Evolutionary conservation across 306 rosid species (phyloP).

Genomic region (Begonia loranthoides): DNA sequence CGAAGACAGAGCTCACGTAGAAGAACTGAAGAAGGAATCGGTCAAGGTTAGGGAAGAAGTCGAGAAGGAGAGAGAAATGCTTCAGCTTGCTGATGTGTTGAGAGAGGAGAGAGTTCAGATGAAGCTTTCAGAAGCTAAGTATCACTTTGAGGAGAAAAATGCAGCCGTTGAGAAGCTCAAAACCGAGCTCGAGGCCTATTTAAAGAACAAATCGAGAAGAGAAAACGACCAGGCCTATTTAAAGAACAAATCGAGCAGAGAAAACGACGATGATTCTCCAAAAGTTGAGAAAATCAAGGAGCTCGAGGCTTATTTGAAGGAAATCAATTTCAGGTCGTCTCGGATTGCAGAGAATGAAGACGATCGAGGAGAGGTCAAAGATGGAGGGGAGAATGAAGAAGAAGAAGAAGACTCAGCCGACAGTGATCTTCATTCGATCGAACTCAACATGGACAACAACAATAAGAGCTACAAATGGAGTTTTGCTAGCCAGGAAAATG

Average conservation of each 20-base stretch:
- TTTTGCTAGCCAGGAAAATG: constrained; percentile 27
- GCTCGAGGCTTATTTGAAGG: constrained; percentile 55
- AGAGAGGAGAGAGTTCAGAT: constrained; percentile 94
- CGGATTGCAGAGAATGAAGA: constrained; percentile 12
- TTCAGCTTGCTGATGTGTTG: constrained; percentile 71
- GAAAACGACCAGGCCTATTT: constrained; percentile 33
- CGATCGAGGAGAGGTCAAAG: constrained; percentile 13
- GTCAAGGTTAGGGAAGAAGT: constrained; percentile 65
- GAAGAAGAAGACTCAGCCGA: constrained; percentile 33
- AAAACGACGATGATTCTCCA: constrained; percentile 23
- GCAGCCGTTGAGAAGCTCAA: constrained; percentile 55
- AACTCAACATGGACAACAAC: constrained; percentile 60
- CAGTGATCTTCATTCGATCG: constrained; percentile 85
- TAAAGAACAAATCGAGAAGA: constrained; percentile 26
- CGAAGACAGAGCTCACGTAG: constrained; percentile 69
- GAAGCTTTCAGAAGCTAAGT: constrained; percentile 91
- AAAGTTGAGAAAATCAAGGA: constrained; percentile 42
- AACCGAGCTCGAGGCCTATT: constrained; percentile 45
- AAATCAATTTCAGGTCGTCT: constrained; percentile 31
- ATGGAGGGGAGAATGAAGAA: constrained; percentile 8
- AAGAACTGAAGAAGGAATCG: constrained; percentile 68
- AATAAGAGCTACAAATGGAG: constrained; percentile 55
- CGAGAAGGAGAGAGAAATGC: constrained; percentile 90
- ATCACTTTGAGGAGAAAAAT: constrained; percentile 84
- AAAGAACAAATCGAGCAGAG: constrained; percentile 25